Evolutionary conservation across 2,329 filamentous ascomycete genomes (phyloP).

Genomic region (Colletotrichum liaoningense): DNA sequence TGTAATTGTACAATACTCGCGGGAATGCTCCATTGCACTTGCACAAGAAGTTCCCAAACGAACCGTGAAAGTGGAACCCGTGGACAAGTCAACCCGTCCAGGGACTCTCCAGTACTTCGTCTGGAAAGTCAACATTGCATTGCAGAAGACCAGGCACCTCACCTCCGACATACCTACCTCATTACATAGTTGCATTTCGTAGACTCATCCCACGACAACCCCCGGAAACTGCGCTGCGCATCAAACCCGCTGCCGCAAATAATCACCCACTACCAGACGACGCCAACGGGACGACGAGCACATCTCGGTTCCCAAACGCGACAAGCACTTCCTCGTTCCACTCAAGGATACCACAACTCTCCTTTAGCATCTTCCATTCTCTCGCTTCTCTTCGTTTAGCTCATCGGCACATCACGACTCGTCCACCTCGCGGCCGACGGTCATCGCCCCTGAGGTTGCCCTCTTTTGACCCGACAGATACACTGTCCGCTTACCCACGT

Average conservation of each 20-base stretch:
- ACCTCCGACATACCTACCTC: neutral
- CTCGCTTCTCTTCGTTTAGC: conserved; percentile 13
- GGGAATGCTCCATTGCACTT: neutral
- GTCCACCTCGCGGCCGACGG: conserved; percentile 17
- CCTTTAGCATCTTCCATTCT: conserved; percentile 19
- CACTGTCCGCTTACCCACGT: conserved; percentile 4
- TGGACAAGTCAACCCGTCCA: conserved; percentile 23
- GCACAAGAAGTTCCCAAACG: neutral
- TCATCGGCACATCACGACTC: conserved; percentile 5
- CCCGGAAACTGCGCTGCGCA: conserved; percentile 4
- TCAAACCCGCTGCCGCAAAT: conserved; percentile 18
- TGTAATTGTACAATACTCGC: neutral
- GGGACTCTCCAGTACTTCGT: conserved; percentile 5
- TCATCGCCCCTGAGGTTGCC: conserved; percentile 21
- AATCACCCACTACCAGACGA: conserved; percentile 12
- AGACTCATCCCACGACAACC: conserved; percentile 8
- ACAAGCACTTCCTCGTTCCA: conserved; percentile 19
- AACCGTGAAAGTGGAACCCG: conserved; percentile 24
- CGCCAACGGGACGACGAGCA: conserved; percentile 1
- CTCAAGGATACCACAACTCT: conserved; percentile 13
- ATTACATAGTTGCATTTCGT: neutral
- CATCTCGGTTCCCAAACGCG: conserved; percentile 12
- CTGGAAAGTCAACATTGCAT: conserved; percentile 34
- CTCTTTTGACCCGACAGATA: conserved; percentile 25
- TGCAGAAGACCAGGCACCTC: neutral